These are phyloP conservation scores for Celoporthe dispersa DNA, from an alignment of 2,329 filamentous ascomycete species.

Conservation along the genomic window DNA sequence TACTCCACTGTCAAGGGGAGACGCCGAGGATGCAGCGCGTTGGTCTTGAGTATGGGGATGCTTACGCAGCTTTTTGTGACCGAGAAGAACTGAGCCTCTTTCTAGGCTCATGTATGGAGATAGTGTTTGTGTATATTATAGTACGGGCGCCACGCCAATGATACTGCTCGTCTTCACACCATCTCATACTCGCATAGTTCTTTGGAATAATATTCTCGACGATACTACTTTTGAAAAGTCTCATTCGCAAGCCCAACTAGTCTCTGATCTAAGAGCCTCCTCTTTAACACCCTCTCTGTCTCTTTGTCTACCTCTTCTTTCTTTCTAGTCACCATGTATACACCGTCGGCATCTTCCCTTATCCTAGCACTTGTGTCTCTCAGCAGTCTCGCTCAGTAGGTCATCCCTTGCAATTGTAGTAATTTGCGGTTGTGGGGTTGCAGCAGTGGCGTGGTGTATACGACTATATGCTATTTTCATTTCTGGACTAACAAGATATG, in stretches of 20 bases:
- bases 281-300: not conserved
- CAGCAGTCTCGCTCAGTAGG: not conserved
- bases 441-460: not conserved
- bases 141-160: not conserved
- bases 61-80: no score
- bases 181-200: not conserved
- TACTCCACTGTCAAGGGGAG: not conserved
- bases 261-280: not conserved
- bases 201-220: not conserved
- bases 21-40: not conserved
- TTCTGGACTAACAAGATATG: not conserved
- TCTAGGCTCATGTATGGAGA: not conserved
- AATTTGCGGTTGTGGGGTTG: not conserved
- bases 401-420: not conserved
- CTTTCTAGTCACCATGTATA: not conserved
- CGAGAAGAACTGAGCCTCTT: not conserved
- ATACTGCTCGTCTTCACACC: not conserved
- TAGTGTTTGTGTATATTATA: not conserved
- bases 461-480: not conserved
- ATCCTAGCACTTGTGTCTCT: not conserved
- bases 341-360: not conserved
- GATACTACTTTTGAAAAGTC: not conserved
- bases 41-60: not conserved
- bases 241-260: not conserved
- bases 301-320: no score